phyloP scores from a whole-genome alignment of 208 protist genomes.

The Leishmania tarentolae region DNA sequence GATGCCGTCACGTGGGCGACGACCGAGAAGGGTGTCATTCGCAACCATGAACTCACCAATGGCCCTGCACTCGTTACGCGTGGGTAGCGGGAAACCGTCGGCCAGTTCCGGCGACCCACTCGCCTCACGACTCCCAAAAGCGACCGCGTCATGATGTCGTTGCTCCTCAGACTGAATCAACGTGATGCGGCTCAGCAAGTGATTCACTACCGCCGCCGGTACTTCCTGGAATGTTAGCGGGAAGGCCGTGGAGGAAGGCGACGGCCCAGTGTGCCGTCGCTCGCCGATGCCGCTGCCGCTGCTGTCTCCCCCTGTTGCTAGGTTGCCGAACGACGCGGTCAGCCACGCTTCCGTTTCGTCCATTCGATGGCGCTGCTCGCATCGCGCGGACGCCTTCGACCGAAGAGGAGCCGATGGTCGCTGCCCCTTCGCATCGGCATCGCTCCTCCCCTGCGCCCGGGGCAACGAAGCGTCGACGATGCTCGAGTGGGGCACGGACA shows the following conservation, averaged over 20 bases:
- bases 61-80: conserved; percentile 9
- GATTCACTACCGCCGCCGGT: conserved; percentile 25
- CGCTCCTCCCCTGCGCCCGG: background rate
- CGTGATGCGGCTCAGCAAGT: conserved; percentile 17
- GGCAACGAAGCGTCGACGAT: background rate
- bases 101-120: background rate
- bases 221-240: conserved; percentile 28
- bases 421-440: background rate
- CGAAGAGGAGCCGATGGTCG: background rate
- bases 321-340: conserved; percentile 17
- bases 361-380: conserved; percentile 5
- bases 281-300: background rate
- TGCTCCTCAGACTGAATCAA: conserved; percentile 13
- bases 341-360: conserved; percentile 21
- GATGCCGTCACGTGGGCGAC: background rate
- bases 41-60: conserved; percentile 13
- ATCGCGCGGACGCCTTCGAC: background rate
- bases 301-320: background rate
- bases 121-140: background rate
- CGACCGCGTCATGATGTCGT: background rate
- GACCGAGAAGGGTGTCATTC: conserved; percentile 10
- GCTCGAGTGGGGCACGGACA: background rate
- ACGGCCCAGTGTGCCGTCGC: conserved; percentile 3
- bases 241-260: background rate
- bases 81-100: background rate